Conservation (phyloP, 495 filamentous ascomycete genomes). For the Neurospora intermedia region DNA sequence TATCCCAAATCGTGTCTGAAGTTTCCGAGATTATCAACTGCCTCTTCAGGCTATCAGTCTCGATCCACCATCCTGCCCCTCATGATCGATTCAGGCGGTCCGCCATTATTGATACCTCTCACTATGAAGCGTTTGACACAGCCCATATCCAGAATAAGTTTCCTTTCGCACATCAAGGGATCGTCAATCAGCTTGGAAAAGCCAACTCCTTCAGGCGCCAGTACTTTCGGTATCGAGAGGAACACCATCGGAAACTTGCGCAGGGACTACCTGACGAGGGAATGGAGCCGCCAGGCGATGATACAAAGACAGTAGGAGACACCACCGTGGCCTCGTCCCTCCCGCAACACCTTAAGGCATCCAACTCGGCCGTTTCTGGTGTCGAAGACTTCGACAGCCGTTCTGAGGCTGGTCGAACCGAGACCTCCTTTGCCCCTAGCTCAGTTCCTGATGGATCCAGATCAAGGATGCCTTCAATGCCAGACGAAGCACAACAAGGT, state of each 20-base stretch:
- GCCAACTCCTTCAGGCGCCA: constrained; percentile 31
- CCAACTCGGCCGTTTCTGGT: not conserved
- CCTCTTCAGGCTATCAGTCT: constrained; percentile 11
- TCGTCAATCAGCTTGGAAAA: constrained; percentile 28
- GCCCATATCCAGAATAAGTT: constrained; percentile 2
- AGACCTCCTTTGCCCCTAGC: constrained; percentile 11
- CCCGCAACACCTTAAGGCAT: not conserved
- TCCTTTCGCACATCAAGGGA: not conserved
- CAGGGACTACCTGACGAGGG: constrained; percentile 8
- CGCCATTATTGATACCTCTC: constrained; percentile 3
- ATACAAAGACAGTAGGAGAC: not conserved
- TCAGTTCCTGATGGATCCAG: not conserved
- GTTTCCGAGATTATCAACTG: constrained; percentile 11
- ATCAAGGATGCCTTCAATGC: constrained; percentile 10
- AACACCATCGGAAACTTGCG: constrained; percentile 27
- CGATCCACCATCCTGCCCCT: constrained; percentile 16
- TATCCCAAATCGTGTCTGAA: constrained; percentile 4
- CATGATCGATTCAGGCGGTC: constrained; percentile 15
- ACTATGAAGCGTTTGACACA: constrained; percentile 7
- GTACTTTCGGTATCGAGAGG: constrained; percentile 31
- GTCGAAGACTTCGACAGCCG: constrained; percentile 3
- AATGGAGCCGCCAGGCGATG: not conserved
- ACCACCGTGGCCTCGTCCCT: constrained; percentile 13
- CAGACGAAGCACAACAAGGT: constrained; percentile 3
- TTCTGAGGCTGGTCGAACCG: constrained; percentile 11